These are phyloP conservation scores for Neurospora tetraspora DNA, from an alignment of 495 filamentous ascomycete species.

Conservation along the genomic window DNA sequence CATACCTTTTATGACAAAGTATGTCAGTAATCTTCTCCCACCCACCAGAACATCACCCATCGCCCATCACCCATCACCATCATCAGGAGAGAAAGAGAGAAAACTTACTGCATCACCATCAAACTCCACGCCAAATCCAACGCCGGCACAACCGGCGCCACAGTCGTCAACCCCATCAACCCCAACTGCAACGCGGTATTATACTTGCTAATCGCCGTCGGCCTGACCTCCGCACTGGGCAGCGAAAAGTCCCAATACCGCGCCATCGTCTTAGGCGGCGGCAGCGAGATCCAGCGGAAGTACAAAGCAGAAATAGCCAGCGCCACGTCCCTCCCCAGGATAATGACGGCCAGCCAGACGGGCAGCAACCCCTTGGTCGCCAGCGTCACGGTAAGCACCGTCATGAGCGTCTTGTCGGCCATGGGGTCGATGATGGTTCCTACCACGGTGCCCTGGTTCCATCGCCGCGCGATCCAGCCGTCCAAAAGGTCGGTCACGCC, in stretches of 20 bases:
- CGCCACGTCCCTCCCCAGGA: constrained; percentile 82
- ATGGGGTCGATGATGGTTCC: constrained; percentile 95
- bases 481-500: constrained; percentile 86
- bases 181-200: constrained; percentile 76
- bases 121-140: constrained; percentile 47
- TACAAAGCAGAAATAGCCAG: constrained; percentile 86
- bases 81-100: not conserved
- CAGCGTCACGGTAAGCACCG: constrained; percentile 71
- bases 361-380: constrained; percentile 74
- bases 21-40: not conserved
- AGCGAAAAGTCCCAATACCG: constrained; percentile 98
- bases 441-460: constrained; percentile 84
- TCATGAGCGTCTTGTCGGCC: constrained; percentile 96
- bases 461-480: constrained; percentile 82
- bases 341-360: constrained; percentile 78
- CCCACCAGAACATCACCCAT: not conserved
- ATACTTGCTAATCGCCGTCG: constrained; percentile 82
- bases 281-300: constrained; percentile 88
- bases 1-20: constrained; percentile 37
- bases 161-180: constrained; percentile 68
- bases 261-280: constrained; percentile 79
- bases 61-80: not conserved
- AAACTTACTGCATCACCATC: constrained; percentile 61
- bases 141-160: constrained; percentile 51
- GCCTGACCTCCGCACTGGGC: constrained; percentile 84